Conservation (phyloP, 1,284 basidiomycete genomes). For the Xerocomus amazonicus region DNA sequence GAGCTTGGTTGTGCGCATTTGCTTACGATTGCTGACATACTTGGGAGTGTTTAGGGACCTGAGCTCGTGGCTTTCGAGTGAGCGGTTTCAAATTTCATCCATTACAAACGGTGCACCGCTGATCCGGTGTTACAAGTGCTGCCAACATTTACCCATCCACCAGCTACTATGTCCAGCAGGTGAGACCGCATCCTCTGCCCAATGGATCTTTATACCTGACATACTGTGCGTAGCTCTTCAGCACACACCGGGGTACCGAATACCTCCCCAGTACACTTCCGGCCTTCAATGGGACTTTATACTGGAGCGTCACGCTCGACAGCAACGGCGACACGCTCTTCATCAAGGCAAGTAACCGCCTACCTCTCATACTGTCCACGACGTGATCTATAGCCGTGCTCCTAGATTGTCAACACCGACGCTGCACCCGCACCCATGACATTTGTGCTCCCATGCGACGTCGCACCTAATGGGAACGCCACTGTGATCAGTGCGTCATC, state of each 20-base stretch:
- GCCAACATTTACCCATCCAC: constrained; percentile 1
- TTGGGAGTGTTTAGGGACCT: neutral
- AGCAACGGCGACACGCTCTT: neutral
- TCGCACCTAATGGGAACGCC: neutral
- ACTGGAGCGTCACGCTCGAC: constrained; percentile 4
- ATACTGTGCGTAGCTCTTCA: constrained; percentile 1
- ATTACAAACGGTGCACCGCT: neutral
- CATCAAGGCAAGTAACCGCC: neutral
- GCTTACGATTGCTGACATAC: neutral
- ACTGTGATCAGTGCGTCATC: neutral
- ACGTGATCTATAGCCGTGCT: too few relatives aligned
- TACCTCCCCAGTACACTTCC: constrained; percentile 5
- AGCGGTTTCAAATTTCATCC: neutral
- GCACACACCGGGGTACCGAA: constrained; percentile 3
- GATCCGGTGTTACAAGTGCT: neutral
- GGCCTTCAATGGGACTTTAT: neutral
- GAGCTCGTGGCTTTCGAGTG: constrained; percentile 1
- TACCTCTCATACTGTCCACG: neutral
- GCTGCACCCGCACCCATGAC: neutral
- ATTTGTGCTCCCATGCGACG: neutral
- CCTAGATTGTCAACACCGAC: neutral
- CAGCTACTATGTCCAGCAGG: constrained; percentile 5
- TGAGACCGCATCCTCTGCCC: neutral
- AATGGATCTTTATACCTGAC: neutral
- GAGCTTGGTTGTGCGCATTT: constrained; percentile 23